Base-by-base conservation (phyloP, 2,329 filamentous ascomycete genomes). In the Teratosphaeria viscida region DNA sequence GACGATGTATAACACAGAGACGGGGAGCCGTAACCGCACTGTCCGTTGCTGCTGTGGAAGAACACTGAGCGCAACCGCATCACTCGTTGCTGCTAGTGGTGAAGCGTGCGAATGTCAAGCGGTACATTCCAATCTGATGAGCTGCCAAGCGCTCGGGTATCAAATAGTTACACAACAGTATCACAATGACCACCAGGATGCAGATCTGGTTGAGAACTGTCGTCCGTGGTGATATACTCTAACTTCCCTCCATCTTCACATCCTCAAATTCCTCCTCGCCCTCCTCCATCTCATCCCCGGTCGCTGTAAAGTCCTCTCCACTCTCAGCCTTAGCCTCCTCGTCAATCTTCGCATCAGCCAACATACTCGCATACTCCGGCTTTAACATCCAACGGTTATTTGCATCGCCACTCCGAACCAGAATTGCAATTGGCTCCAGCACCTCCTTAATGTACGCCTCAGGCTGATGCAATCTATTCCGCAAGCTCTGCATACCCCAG, bases 401-500 rank as follows among this genome's bases (percentile, higher is more conserved):
- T 71, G 95, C 96, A 2, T 85, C 82, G 29, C 92, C 92, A 54
- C 85, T 87, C 73, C 91, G 89, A 71, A 95, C 86, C 62, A 96
- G 77, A 23, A 88, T 84, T 0, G 90, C 92, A 61, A 97, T 84
- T 70, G 90, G 85, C 63, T 92, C 88, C 65, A 99, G 77, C 0
- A 86, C 87, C 71, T 94, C 85, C 58, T 92, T 90, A 62, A 99
- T 83, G 73, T 92, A 97, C n/a, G 88, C 86, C 72, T 97, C 94
- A 1, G 94, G 94, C 75, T 99, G 94, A 61, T 86, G 83, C 47
- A 95, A 83, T 62, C 82, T 79, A 56, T 85, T 81, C 64, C 90
- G 90, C 66, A 99, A 82, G 5, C 88, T 84, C 70, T 90, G 92
- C 80, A 97, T 89, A n/a, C 88, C 86, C 92, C 92, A 99, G 75